phyloP scores from a whole-genome alignment of 352 stramenopile genomes.

The Phytophthora sp. region DNA sequence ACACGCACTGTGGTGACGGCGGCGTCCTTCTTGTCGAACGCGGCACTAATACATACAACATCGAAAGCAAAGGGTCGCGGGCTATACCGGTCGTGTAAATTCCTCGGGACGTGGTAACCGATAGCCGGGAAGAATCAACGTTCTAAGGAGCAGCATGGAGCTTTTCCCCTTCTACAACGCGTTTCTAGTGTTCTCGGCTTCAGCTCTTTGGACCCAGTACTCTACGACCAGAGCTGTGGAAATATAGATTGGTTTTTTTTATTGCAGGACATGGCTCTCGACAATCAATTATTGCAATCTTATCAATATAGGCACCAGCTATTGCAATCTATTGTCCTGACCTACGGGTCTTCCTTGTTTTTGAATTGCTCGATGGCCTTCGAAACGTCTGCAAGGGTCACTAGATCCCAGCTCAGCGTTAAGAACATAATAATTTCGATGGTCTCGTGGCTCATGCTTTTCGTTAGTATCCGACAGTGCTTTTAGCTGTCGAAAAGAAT shows the following conservation, averaged over 20 bases:
- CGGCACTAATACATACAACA: slow-evolving; percentile 73
- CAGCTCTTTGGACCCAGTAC: no score
- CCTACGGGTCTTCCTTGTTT: no score
- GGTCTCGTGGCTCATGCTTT: neutral
- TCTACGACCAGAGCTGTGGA: slow-evolving; percentile 57
- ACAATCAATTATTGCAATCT: slow-evolving; percentile 13
- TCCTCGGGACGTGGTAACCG: no score
- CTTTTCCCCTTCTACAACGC: no score
- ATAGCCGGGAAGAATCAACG: no score
- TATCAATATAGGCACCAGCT: neutral
- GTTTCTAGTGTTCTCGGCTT: no score
- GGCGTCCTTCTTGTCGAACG: slow-evolving; percentile 74
- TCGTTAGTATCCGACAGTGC: slow-evolving; percentile 4
- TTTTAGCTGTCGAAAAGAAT: slow-evolving; percentile 10
- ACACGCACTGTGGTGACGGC: slow-evolving; percentile 69
- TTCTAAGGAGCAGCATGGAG: no score
- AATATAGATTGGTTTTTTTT: slow-evolving; percentile 5
- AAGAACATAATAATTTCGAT: slow-evolving; percentile 5
- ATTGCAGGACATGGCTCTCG: neutral
- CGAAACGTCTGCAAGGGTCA: neutral
- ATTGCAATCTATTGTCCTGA: slow-evolving; percentile 2
- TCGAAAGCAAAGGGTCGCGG: slow-evolving; percentile 74
- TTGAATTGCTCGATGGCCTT: no score
- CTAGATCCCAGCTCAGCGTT: slow-evolving; percentile 8
- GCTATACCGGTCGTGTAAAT: slow-evolving; percentile 66